Evolutionary conservation across 768 basidiomycete genomes (phyloP), one percentile per base, ranked within the genome.

Genomic region (Auricularia heimuer): DNA sequence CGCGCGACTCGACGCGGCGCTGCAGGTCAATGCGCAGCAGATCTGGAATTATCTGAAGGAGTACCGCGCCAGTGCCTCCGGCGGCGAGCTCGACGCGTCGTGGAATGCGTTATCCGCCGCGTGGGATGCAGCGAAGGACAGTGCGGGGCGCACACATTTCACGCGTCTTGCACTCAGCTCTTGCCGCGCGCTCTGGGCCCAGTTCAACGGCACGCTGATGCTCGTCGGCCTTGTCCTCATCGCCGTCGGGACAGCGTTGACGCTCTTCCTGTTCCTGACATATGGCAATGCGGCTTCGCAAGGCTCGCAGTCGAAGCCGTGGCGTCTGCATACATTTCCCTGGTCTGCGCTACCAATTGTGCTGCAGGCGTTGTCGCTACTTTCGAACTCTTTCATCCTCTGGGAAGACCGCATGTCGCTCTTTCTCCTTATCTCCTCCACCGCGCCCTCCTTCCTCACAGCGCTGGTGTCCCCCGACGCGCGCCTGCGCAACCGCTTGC

Each of bases 321-420:
- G 18, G 21, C 18, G 21, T 51, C 47, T 51, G 47, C 18, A 18
- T 18, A 51, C 11, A 8, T 51, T 18, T 18, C 47, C 51, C 61
- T 67, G 21, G 68, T 61, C 64, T 14, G 61, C 81, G 1, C 67
- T 89, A 45, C 75, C 85, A 39, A 80, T 89, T 64, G 64, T 85
- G 64, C 77, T 93, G 2, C 94, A 98, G 70, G 75, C 87, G 1
- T 63, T 89, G 3, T 79, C 88, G 6, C 96, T 96, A 75, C 83
- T 88, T 16, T 96, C 94, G 33, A 98, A 98, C 78, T 97, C 94
- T 0, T 96, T 92, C 79, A 92, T 91, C n/a, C 84, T 98, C 74
- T 98, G 94, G 94, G 97, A 99, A 81, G 95, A 98, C 73, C 83
- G 83, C 37, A 79, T 92, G 64, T 80, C 89, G 11, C 83, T 86